A percentile compares a stretch with the other conserved stretches of the same genome.
Evolutionary conservation across 2,329 filamentous ascomycete species (phyloP).

Genomic region (Aspergillus sp.): DNA sequence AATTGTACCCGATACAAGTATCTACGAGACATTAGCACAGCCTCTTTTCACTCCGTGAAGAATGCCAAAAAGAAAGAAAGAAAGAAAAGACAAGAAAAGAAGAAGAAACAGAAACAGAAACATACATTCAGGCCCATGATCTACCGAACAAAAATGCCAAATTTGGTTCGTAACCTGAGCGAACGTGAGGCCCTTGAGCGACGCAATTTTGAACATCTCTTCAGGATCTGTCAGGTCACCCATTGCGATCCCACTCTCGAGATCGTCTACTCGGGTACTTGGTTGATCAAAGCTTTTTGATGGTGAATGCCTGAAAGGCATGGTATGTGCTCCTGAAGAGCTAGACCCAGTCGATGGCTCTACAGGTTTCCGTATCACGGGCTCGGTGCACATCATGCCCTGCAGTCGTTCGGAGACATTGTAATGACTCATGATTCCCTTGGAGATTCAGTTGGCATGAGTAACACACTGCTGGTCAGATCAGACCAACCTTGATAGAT

Average conservation of each 20-base stretch:
- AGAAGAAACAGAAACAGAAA: neutral
- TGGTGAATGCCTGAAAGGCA: neutral
- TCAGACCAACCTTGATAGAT: constrained; percentile 39
- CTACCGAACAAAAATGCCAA: constrained; percentile 68
- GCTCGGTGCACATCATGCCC: constrained; percentile 55
- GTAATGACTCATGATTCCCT: constrained; percentile 52
- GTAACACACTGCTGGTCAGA: neutral
- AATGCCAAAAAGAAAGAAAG: constrained; percentile 1
- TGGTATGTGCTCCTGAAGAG: constrained; percentile 5
- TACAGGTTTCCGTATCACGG: constrained; percentile 22
- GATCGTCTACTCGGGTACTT: constrained; percentile 16
- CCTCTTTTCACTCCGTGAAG: neutral
- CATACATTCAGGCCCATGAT: constrained; percentile 58
- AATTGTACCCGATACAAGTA: constrained; percentile 65
- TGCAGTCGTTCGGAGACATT: constrained; percentile 60
- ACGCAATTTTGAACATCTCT: constrained; percentile 15
- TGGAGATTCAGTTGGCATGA: constrained; percentile 2
- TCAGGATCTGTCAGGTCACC: constrained; percentile 15
- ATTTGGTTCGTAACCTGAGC: constrained; percentile 58
- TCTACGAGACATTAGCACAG: constrained; percentile 34
- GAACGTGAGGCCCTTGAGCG: constrained; percentile 38
- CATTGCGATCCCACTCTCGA: constrained; percentile 24
- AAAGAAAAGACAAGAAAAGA: no score
- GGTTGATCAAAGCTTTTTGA: constrained; percentile 6
- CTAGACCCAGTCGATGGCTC: constrained; percentile 3